Base-by-base conservation (phyloP, 305 asterid species). In the Caryopteris hybrid region DNA sequence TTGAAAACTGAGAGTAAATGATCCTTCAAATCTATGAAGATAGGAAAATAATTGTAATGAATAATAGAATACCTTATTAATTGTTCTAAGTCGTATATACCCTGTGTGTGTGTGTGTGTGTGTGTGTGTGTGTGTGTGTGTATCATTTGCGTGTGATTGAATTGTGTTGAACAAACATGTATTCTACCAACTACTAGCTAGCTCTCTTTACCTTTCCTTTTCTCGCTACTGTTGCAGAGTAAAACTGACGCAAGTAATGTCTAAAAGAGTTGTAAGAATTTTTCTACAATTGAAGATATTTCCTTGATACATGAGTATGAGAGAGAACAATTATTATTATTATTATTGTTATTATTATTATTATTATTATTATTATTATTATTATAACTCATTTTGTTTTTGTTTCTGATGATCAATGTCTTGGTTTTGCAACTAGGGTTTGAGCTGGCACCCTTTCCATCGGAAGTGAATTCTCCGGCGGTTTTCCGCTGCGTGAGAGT, bases 401-500 rank as follows among this genome's bases (percentile, higher is more conserved):
- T 6, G n/a, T 18, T 68, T 21, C 10, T 36, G 29, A 9, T 52
- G 38, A 17, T 70, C 29, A 14, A 39, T 25, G 12, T 29, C 11
- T 42, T 33, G 23, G 41, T 22, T 7, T 7, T 61, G 61, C 43
- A 66, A 69, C 66, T 84, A 91, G 96, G 95, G 88, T 84, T 87
- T 81, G 92, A 84, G 56, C 27, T 86, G 78, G 89, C 86, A 4
- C 81, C 81, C 4, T 87, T 87, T 43, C 98, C 98, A 31, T 48
- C 91, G 0, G 96, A 92, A 50, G 77, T 92, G 71, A 86, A 80
- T 50, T 83, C 89, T 11, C 82, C 83, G 56, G 98, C 98, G 50
- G 86, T 83, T 0, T 92, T 92, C 69, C 88, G 92, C 13, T 86
- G 95, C 79, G 95, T 89, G 55, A 84, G 79, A 71, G 96, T 92